These are phyloP conservation scores for Gymnopilus junonius DNA, from an alignment of 768 basidiomycete genomes.

Conservation along the genomic window DNA sequence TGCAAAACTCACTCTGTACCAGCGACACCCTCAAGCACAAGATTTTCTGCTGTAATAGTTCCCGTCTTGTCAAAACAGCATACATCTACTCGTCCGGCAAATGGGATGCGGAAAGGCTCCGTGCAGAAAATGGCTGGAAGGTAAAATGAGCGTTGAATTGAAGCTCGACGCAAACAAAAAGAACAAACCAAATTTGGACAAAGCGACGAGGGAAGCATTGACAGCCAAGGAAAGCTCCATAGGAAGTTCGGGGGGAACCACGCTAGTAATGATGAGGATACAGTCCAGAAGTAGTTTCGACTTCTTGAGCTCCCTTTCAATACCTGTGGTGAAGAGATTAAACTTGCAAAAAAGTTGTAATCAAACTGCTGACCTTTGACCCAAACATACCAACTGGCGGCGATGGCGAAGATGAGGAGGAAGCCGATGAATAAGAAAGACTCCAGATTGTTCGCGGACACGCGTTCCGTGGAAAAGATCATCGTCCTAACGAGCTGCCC, in stretches of 20 bases:
- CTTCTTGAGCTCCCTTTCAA: constrained; percentile 92
- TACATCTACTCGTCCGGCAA: constrained; percentile 93
- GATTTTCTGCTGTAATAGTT: constrained; percentile 94
- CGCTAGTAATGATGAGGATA: constrained; percentile 94
- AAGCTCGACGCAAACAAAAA: neutral
- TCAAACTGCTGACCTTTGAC: constrained; percentile 71
- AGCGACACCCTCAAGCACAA: constrained; percentile 92
- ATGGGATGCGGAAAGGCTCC: constrained; percentile 97
- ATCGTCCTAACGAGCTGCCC: constrained; percentile 97
- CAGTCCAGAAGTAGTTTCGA: constrained; percentile 95
- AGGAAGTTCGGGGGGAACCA: constrained; percentile 96
- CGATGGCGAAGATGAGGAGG: constrained; percentile 95
- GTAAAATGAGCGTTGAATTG: neutral
- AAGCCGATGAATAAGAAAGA: constrained; percentile 98
- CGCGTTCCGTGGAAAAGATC: constrained; percentile 97
- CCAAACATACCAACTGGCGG: constrained; percentile 99
- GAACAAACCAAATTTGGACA: constrained; percentile 86
- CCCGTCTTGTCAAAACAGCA: constrained; percentile 99
- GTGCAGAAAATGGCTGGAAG: constrained; percentile 94
- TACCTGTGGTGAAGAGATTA: constrained; percentile 51
- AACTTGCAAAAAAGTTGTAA: neutral
- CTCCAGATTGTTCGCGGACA: constrained; percentile 95
- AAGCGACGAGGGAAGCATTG: constrained; percentile 90
- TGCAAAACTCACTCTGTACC: constrained; percentile 79
- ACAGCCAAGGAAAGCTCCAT: constrained; percentile 98